A percentile compares a stretch with the other conserved stretches of the same genome.
Conservation (phyloP, 1,139 yeast species). For the Hyphopichia buzzinii region DNA sequence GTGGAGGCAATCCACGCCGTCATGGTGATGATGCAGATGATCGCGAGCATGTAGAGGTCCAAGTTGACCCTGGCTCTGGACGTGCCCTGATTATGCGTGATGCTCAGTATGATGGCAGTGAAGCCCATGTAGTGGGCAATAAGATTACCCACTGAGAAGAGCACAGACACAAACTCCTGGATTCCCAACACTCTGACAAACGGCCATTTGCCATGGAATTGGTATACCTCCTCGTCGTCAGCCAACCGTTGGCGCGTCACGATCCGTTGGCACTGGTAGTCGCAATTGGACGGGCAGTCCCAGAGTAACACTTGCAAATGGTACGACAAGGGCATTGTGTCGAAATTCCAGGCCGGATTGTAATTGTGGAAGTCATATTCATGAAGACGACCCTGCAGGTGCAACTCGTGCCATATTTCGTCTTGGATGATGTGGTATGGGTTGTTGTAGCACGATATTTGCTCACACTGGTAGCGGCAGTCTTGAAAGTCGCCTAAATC, state of each 20-base stretch:
- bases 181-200: slow-evolving; percentile 69
- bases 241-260: slow-evolving; percentile 56
- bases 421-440: slow-evolving; percentile 32
- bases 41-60: slow-evolving; percentile 18
- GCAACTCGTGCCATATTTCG: slow-evolving; percentile 10
- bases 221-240: slow-evolving; percentile 52
- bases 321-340: slow-evolving; percentile 36
- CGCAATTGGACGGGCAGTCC: slow-evolving; percentile 84
- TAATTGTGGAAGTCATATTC: slow-evolving; percentile 26
- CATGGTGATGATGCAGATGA: slow-evolving; percentile 62
- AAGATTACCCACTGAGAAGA: slow-evolving; percentile 79
- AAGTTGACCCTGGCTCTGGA: slow-evolving; percentile 26
- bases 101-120: slow-evolving; percentile 25
- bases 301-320: slow-evolving; percentile 57
- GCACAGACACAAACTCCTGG: slow-evolving; percentile 81
- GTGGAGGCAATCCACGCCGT: slow-evolving; percentile 87
- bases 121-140: slow-evolving; percentile 70
- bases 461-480: slow-evolving; percentile 63
- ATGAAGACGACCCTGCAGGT: slow-evolving; percentile 6
- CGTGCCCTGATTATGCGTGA: slow-evolving; percentile 20
- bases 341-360: slow-evolving; percentile 34
- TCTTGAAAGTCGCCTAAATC: slow-evolving; percentile 63
- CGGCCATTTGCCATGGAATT: slow-evolving; percentile 99
- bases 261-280: slow-evolving; percentile 82
- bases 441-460: slow-evolving; percentile 35